phyloP scores from a whole-genome alignment of 2,329 filamentous ascomycete genomes.

The Cladophialophora exuberans region DNA sequence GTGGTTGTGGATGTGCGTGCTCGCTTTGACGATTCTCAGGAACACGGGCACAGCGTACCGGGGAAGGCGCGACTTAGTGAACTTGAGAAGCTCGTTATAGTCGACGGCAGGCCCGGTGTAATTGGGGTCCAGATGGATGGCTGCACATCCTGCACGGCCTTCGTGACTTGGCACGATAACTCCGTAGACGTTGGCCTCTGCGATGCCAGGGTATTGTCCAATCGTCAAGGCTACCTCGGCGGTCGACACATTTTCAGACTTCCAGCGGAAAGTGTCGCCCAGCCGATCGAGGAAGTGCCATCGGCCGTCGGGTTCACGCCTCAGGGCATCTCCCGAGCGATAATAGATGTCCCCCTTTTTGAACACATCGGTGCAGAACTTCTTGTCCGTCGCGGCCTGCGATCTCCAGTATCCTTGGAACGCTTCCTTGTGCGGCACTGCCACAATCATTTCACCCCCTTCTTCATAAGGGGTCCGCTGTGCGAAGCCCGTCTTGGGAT shows the following conservation, averaged over 20 bases:
- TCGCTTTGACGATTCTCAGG: constrained; percentile 62
- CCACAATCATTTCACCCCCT: constrained; percentile 77
- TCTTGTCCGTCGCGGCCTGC: constrained; percentile 68
- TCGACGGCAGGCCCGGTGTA: constrained; percentile 52
- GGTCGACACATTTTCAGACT: constrained; percentile 82
- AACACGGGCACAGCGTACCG: constrained; percentile 78
- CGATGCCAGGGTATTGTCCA: constrained; percentile 66
- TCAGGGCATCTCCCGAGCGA: constrained; percentile 79
- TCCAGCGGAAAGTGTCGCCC: constrained; percentile 60
- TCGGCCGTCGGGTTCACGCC: constrained; percentile 70
- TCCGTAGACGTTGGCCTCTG: constrained; percentile 85
- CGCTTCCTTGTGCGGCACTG: constrained; percentile 61
- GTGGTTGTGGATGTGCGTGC: constrained; percentile 71
- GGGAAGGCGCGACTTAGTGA: constrained; percentile 64
- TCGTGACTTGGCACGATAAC: constrained; percentile 79
- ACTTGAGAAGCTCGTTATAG: constrained; percentile 62
- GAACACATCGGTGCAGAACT: constrained; percentile 75
- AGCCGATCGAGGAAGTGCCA: constrained; percentile 75
- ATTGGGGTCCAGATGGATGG: constrained; percentile 62
- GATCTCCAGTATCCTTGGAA: constrained; percentile 88
- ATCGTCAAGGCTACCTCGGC: constrained; percentile 79
- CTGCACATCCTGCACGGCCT: constrained; percentile 80
- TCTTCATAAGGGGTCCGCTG: constrained; percentile 64
- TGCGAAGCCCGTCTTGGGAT: constrained; percentile 70
- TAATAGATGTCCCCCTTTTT: constrained; percentile 79